Base-by-base conservation (phyloP, 1,284 basidiomycete genomes). In the Fomitopsis palustris region DNA sequence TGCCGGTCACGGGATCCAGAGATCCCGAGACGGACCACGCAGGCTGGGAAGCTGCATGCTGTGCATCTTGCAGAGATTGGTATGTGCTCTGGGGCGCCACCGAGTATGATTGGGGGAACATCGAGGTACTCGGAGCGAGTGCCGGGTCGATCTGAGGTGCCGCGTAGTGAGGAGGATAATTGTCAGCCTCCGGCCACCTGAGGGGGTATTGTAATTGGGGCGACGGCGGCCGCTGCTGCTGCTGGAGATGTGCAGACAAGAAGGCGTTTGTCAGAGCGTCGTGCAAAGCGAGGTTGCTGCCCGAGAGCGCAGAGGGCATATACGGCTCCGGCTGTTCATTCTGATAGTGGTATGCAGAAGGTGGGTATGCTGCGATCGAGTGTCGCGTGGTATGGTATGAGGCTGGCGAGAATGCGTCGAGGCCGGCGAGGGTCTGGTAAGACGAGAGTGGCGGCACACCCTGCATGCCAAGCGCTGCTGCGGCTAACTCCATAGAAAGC, bases 1-100 rank as follows among this genome's bases (percentile, higher is more conserved):
- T 78, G 16, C 83, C 83, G 0, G 85, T 86, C 5, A 75, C 62
- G 2, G 81, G 81, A 65, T 87, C 83, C 21, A 87, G 75, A 0
- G 83, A 83, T 33, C 85, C 85, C 0, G 81, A 79, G 29, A 85
- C 75, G 1, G 78, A 71, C 61, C 77, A 73, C 5, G 65, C 61
- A 2, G 66, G 63, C 23, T 61, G 58, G 4, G 62, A 57, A 2
- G 62, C 55, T 10, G 58, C 35, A 9, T 17, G 35, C 4, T 53
- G 58, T 10, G 58, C 54, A 16, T 60, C 54, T 27, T 47, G 51
- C n/a, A 54, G 38, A 2, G 57, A 17, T 43, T 59, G 57, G 27
- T 55, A 55, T 7, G 42, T 52, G 21, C 33, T 53, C 42, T 59
- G 37, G 3, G 43, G 37, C 14, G 43, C 49, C n/a, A 42, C 38